A percentile compares a stretch with the other conserved stretches of the same genome.
phyloP scores from a whole-genome alignment of 2,329 filamentous ascomycete genomes.

The Rugonectria rugulosa region DNA sequence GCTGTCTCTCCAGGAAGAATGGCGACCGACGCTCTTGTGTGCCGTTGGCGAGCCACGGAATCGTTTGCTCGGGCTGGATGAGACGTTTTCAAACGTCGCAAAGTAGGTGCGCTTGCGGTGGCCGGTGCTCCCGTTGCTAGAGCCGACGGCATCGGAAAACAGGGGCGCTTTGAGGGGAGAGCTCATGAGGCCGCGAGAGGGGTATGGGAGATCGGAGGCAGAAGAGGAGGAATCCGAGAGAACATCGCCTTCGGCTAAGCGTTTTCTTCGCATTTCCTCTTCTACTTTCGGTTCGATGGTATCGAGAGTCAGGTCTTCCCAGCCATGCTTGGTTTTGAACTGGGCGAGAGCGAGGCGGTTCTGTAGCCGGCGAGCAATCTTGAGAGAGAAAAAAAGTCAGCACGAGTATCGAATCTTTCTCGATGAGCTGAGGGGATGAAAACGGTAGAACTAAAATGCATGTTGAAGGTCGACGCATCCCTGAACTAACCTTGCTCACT shows the following conservation, averaged over 20 bases:
- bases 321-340: conserved; percentile 96
- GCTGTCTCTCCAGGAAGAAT: conserved; percentile 76
- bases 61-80: conserved; percentile 71
- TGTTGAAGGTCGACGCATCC: conserved; percentile 9
- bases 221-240: conserved; percentile 88
- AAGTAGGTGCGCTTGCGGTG: conserved; percentile 71
- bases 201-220: conserved; percentile 78
- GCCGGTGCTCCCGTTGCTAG: conserved; percentile 71
- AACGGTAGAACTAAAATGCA: neutral
- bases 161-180: conserved; percentile 84
- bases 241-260: conserved; percentile 74
- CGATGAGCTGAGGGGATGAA: neutral
- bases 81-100: conserved; percentile 62
- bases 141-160: conserved; percentile 83
- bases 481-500: conserved; percentile 72
- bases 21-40: conserved; percentile 63
- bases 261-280: conserved; percentile 78
- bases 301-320: conserved; percentile 88
- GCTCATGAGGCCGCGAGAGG: conserved; percentile 75
- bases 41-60: conserved; percentile 69
- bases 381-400: conserved; percentile 35
- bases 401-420: conserved; percentile 4
- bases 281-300: conserved; percentile 85
- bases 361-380: conserved; percentile 94
- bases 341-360: conserved; percentile 94